phyloP scores from a whole-genome alignment of 2,329 filamentous ascomycete genomes.

The Aureobasidium sp. region DNA sequence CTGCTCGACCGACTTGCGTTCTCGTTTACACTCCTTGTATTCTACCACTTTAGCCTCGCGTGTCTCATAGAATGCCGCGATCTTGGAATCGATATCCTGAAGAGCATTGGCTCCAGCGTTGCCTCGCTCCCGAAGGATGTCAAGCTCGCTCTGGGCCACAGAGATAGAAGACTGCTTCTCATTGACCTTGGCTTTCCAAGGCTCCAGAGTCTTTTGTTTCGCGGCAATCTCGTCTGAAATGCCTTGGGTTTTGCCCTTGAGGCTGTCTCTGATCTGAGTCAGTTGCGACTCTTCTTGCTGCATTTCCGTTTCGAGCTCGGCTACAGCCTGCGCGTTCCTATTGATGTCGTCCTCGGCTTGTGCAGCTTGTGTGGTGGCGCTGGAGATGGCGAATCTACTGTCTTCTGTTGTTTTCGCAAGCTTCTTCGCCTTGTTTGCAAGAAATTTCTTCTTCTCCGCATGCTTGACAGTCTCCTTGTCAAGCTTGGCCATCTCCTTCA shows the following conservation, averaged over 20 bases:
- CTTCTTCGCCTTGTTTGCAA: constrained; percentile 87
- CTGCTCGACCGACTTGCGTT: constrained; percentile 66
- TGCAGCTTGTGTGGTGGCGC: constrained; percentile 70
- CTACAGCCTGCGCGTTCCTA: constrained; percentile 66
- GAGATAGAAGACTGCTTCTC: constrained; percentile 91
- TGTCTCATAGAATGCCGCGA: constrained; percentile 64
- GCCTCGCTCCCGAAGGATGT: constrained; percentile 82
- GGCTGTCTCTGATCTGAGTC: constrained; percentile 68
- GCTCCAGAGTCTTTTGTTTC: constrained; percentile 91
- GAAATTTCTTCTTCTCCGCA: constrained; percentile 94
- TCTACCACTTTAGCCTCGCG: constrained; percentile 64
- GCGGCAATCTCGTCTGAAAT: constrained; percentile 86
- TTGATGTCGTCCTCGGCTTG: constrained; percentile 74
- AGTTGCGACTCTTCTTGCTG: constrained; percentile 76
- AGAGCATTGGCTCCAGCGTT: constrained; percentile 80
- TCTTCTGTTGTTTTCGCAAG: constrained; percentile 78
- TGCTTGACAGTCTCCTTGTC: constrained; percentile 97
- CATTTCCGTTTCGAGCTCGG: constrained; percentile 67
- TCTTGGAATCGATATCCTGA: constrained; percentile 74
- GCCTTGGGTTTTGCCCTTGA: constrained; percentile 93
- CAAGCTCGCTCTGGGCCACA: constrained; percentile 88
- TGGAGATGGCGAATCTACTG: constrained; percentile 65
- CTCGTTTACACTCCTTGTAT: constrained; percentile 65
- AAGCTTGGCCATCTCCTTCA: constrained; percentile 84
- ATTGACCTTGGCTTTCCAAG: constrained; percentile 95